A percentile compares a stretch with the other conserved stretches of the same genome.
Evolutionary conservation across 2,329 filamentous ascomycete species (phyloP).

Genomic region (Lachnellula occidentalis): DNA sequence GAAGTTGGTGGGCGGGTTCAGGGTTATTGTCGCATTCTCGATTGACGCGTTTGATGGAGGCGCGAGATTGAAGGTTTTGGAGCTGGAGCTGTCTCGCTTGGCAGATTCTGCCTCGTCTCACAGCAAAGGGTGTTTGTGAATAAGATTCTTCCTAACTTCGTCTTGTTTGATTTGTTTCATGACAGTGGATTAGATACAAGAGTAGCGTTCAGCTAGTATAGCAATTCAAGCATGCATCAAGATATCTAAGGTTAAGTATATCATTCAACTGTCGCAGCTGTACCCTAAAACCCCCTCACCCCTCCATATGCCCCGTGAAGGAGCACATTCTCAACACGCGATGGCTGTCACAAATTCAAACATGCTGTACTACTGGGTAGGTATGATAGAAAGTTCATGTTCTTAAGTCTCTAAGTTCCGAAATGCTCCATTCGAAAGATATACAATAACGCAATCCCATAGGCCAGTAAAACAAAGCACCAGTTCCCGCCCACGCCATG

Average conservation of each 20-base stretch:
- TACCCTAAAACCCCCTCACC: too few species aligned
- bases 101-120: neutral
- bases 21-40: constrained; percentile 21
- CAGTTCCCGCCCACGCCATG: constrained; percentile 14
- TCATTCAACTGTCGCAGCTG: too few species aligned
- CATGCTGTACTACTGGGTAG: too few species aligned
- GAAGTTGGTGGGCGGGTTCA: constrained; percentile 8
- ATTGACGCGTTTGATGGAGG: constrained; percentile 12
- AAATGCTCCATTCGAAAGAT: constrained; percentile 4
- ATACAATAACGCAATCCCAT: constrained; percentile 6
- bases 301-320: too few species aligned
- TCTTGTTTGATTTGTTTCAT: neutral
- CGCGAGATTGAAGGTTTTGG: neutral
- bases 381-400: neutral
- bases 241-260: too few species aligned
- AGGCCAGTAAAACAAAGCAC: constrained; percentile 13
- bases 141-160: too few species aligned
- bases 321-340: too few species aligned
- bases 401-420: neutral
- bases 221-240: too few species aligned
- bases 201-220: too few species aligned
- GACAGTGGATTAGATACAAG: too few species aligned
- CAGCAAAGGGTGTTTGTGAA: neutral
- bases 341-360: too few species aligned
- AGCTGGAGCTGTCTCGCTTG: neutral